phyloP scores from a whole-genome alignment of 2,329 filamentous ascomycete species.

The Ophiostoma pallidulum region DNA sequence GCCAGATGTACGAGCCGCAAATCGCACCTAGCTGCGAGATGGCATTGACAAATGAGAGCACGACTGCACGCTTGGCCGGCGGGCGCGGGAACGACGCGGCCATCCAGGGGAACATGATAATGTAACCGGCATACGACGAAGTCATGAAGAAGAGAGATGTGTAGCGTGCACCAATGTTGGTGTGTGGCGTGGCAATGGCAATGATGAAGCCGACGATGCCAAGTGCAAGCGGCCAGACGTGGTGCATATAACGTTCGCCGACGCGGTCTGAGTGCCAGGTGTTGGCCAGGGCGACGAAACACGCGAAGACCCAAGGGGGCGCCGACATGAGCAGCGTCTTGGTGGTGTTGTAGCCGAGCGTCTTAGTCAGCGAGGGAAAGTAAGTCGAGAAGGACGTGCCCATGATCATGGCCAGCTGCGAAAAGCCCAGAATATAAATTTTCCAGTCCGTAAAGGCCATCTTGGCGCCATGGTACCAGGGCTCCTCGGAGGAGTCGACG shows the following conservation, averaged over 20 bases:
- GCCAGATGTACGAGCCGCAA: slow-evolving; percentile 14
- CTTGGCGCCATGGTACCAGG: slow-evolving; percentile 36
- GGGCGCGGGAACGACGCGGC: slow-evolving; percentile 46
- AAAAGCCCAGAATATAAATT: slow-evolving; percentile 25
- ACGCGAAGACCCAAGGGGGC: slow-evolving; percentile 35
- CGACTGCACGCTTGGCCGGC: slow-evolving; percentile 30
- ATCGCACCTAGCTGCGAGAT: slow-evolving; percentile 46
- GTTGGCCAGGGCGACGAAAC: slow-evolving; percentile 18
- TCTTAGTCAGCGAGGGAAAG: slow-evolving; percentile 24
- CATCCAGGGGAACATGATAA: slow-evolving; percentile 30
- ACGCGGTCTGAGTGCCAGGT: slow-evolving; percentile 47
- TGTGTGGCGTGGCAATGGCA: slow-evolving; percentile 25
- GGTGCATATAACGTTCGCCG: slow-evolving; percentile 53
- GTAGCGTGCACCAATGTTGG: slow-evolving; percentile 48
- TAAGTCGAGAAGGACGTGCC: slow-evolving; percentile 27
- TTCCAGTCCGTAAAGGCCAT: slow-evolving; percentile 50
- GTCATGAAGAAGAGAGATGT: slow-evolving; percentile 52
- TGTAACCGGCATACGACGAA: slow-evolving; percentile 41
- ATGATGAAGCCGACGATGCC: slow-evolving; percentile 10
- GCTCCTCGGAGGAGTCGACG: slow-evolving; percentile 36
- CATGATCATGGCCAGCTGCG: slow-evolving; percentile 20
- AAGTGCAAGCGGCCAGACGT: slow-evolving; percentile 27
- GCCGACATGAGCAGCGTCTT: slow-evolving; percentile 36
- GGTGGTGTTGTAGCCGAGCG: slow-evolving; percentile 26
- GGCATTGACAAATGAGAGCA: slow-evolving; percentile 51